A percentile compares a stretch with the other conserved stretches of the same genome.
These are phyloP conservation scores for Gossypium trilobum DNA, from an alignment of 441 rosid species.

Conservation along the genomic window DNA sequence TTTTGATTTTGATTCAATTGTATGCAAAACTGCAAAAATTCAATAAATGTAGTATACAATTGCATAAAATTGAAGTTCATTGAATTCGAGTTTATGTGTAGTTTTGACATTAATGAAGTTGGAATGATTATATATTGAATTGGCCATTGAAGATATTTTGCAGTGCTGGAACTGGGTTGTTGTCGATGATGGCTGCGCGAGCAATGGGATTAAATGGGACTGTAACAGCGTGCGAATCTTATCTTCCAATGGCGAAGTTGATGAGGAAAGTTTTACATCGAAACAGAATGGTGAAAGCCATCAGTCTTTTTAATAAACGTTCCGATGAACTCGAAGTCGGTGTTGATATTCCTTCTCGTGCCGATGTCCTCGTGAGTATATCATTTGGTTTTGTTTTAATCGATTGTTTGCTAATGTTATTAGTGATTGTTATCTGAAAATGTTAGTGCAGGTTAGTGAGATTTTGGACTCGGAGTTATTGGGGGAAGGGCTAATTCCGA, in stretches of 20 bases:
- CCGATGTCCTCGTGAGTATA: slow-evolving; percentile 76
- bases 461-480: slow-evolving; percentile 86
- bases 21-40: no score
- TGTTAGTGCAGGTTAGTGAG: slow-evolving; percentile 66
- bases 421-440: neutral
- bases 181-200: slow-evolving; percentile 90
- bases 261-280: slow-evolving; percentile 72
- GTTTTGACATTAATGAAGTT: no score
- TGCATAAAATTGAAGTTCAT: no score
- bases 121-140: neutral
- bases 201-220: slow-evolving; percentile 46
- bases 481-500: slow-evolving; percentile 94
- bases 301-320: slow-evolving; percentile 60
- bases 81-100: no score
- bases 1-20: no score
- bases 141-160: slow-evolving; percentile 10
- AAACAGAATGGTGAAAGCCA: slow-evolving; percentile 52
- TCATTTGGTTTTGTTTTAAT: neutral
- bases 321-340: slow-evolving; percentile 72
- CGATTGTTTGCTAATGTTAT: neutral
- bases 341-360: slow-evolving; percentile 55
- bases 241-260: slow-evolving; percentile 88
- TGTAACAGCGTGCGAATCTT: slow-evolving; percentile 87
- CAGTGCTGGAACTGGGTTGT: slow-evolving; percentile 94
- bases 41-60: no score